Evolutionary conservation across 345 rosid species (phyloP).

Genomic region (Citrus inodora): DNA sequence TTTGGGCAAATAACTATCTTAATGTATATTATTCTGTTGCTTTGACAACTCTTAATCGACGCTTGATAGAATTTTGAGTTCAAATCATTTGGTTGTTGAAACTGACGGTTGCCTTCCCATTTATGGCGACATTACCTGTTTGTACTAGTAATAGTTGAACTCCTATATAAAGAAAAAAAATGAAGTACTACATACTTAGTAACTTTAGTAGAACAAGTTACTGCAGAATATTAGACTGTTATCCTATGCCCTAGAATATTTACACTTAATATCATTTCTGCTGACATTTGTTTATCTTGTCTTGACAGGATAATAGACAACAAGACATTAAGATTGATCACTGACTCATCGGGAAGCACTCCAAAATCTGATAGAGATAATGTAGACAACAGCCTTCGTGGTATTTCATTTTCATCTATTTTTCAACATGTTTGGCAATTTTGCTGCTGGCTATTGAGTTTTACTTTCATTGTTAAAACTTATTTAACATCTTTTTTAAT

Average conservation of each 20-base stretch:
- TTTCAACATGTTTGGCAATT: not conserved
- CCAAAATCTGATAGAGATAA: constrained; percentile 54
- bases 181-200: not conserved
- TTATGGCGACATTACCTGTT: not conserved
- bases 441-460: not conserved
- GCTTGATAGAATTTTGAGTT: not conserved
- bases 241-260: not conserved
- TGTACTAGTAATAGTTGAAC: not conserved
- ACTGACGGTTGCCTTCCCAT: not conserved
- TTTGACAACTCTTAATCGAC: not conserved
- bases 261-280: not conserved
- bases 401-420: constrained; percentile 29
- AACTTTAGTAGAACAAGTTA: not conserved
- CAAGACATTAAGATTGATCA: constrained; percentile 76
- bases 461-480: not conserved
- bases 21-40: not conserved
- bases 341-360: constrained; percentile 62
- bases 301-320: constrained; percentile 80
- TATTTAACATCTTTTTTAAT: not conserved
- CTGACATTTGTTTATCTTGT: constrained; percentile 10
- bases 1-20: not conserved
- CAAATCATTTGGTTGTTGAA: constrained; percentile 5
- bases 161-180: not conserved
- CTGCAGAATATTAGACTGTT: not conserved
- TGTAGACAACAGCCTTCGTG: constrained; percentile 63